Evolutionary conservation across 192 early-diverging fungal genomes (phyloP).

Genomic region (Linnemannia exigua): DNA sequence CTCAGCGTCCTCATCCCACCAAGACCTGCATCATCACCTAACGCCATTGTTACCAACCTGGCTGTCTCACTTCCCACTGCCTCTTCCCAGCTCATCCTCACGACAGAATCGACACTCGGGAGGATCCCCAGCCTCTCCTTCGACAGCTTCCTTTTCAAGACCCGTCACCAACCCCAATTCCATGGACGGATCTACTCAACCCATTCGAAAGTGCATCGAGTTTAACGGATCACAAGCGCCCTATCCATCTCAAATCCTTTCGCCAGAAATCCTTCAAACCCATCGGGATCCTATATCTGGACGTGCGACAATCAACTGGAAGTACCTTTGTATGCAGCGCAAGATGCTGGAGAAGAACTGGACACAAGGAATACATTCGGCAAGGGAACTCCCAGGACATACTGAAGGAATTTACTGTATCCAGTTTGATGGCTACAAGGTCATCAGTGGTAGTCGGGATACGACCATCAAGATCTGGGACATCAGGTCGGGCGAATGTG

Average conservation of each 20-base stretch:
- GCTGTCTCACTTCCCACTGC: slow-evolving; percentile 42
- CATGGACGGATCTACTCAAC: background rate
- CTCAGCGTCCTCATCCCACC: slow-evolving; percentile 12
- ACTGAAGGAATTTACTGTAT: slow-evolving; percentile 89
- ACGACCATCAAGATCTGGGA: slow-evolving; percentile 85
- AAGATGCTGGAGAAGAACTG: slow-evolving; percentile 79
- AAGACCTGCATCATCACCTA: slow-evolving; percentile 16
- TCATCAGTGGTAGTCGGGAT: slow-evolving; percentile 82
- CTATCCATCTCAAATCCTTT: slow-evolving; percentile 27
- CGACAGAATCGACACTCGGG: slow-evolving; percentile 23
- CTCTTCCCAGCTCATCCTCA: slow-evolving; percentile 36
- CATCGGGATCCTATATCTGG: slow-evolving; percentile 55
- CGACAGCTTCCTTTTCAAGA: background rate
- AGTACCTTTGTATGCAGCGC: slow-evolving; percentile 77
- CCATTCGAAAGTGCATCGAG: slow-evolving; percentile 31
- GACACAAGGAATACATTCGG: slow-evolving; percentile 70
- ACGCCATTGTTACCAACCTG: slow-evolving; percentile 26
- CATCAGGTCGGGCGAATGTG: slow-evolving; percentile 66
- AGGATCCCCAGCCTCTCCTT: background rate
- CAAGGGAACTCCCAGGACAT: slow-evolving; percentile 80
- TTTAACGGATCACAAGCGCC: slow-evolving; percentile 26
- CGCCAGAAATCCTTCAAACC: slow-evolving; percentile 29
- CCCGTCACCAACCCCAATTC: background rate
- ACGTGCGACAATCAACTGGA: slow-evolving; percentile 77
- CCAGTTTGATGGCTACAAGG: slow-evolving; percentile 78